Conservation (phyloP, 2,329 filamentous ascomycete genomes). For the Rosellinia necatrix region DNA sequence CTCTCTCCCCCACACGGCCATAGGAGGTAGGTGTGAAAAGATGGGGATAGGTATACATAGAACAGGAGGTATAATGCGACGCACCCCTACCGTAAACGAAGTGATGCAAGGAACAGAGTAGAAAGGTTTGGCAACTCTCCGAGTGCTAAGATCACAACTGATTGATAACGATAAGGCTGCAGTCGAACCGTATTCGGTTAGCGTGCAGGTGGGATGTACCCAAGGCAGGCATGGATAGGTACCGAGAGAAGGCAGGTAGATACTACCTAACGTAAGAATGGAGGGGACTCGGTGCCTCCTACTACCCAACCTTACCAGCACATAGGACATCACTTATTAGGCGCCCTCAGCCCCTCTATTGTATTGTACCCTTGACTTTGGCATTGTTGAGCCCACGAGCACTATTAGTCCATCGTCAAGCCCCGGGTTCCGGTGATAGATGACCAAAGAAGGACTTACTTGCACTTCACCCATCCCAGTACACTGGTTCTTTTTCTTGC, state of each 20-base stretch:
- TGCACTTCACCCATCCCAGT: conserved; percentile 4
- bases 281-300: no score
- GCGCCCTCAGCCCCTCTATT: conserved; percentile 24
- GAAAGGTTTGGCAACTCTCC: conserved; percentile 6
- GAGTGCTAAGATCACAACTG: not conserved
- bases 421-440: conserved; percentile 34
- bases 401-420: conserved; percentile 22
- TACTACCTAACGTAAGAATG: no score
- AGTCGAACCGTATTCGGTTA: not conserved
- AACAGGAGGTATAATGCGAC: no score
- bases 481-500: no score
- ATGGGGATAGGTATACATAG: no score
- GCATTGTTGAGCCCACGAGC: not conserved
- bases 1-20: no score
- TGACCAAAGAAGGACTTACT: no score
- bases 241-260: not conserved
- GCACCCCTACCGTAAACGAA: conserved; percentile 11
- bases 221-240: not conserved
- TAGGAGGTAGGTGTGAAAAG: no score
- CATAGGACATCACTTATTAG: no score
- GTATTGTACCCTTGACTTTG: conserved; percentile 4
- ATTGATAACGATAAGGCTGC: conserved; percentile 27
- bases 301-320: no score
- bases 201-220: no score
- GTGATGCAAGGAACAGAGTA: conserved; percentile 21